Conservation (phyloP, 495 filamentous ascomycete species). For the Lepraria neglecta region DNA sequence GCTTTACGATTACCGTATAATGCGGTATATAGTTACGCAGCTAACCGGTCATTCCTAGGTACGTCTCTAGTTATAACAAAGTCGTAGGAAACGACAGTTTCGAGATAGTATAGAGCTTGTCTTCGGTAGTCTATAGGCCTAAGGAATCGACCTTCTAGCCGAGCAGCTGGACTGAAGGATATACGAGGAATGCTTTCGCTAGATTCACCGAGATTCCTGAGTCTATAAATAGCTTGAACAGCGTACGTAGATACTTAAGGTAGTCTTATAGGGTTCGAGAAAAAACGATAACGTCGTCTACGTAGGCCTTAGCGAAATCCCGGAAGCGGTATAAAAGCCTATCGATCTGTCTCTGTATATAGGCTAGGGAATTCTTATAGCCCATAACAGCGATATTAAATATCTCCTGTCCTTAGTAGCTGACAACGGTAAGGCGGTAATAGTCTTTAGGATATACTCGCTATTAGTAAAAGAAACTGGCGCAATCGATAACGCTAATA, state of each 20-base stretch:
- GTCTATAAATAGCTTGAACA: neutral
- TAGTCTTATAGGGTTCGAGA: neutral
- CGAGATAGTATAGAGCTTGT: neutral
- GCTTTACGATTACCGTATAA: neutral
- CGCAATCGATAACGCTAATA: too few relatives aligned
- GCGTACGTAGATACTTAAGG: neutral
- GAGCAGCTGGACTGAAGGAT: too few relatives aligned
- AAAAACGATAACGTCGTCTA: constrained; percentile 3
- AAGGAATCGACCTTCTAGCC: too few relatives aligned
- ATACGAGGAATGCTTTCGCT: too few relatives aligned
- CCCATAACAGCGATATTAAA: neutral
- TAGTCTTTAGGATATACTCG: neutral
- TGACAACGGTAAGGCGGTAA: neutral
- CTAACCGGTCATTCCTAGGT: neutral
- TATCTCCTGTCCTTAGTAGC: neutral
- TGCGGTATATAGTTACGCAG: neutral
- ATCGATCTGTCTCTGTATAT: too few relatives aligned
- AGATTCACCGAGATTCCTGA: too few relatives aligned
- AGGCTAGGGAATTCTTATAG: neutral
- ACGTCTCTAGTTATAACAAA: neutral
- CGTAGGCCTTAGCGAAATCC: neutral
- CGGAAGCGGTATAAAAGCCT: neutral
- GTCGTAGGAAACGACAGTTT: neutral
- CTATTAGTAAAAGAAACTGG: too few relatives aligned
- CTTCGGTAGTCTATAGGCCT: too few relatives aligned